These are phyloP conservation scores for Cucurbita moschata DNA, from an alignment of 306 rosid species.

Conservation along the genomic window DNA sequence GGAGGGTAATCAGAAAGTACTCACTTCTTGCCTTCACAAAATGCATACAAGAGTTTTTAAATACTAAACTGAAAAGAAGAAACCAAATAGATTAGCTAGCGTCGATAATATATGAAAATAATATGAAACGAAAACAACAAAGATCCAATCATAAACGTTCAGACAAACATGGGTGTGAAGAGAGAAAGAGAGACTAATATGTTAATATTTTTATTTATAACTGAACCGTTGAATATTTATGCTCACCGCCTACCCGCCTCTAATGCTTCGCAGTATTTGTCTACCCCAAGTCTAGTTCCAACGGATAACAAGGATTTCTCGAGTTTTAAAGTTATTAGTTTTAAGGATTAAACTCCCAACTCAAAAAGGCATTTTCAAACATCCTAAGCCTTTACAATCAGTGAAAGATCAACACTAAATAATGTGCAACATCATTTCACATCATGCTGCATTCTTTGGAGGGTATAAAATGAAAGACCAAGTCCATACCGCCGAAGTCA, in stretches of 20 bases:
- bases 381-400: too few species aligned
- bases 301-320: neutral
- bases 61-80: neutral
- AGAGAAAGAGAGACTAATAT: neutral
- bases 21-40: neutral
- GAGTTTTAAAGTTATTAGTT: neutral
- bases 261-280: neutral
- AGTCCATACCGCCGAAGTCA: constrained; percentile 45
- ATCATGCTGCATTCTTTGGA: neutral
- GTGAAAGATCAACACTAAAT: neutral
- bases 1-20: constrained; percentile 7
- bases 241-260: neutral
- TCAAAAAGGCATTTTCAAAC: too few species aligned
- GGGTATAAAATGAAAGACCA: neutral
- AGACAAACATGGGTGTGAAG: neutral
- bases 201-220: neutral
- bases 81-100: neutral
- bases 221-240: neutral
- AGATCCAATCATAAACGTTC: neutral
- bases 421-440: neutral
- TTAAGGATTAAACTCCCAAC: neutral
- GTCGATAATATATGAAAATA: neutral
- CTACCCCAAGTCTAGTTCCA: neutral
- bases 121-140: neutral
- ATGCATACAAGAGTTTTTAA: neutral